Percentiles rank a stretch among this genome's conserved stretches.
phyloP scores from a whole-genome alignment of 1,284 basidiomycete species.

The Naganishia liquefaciens region DNA sequence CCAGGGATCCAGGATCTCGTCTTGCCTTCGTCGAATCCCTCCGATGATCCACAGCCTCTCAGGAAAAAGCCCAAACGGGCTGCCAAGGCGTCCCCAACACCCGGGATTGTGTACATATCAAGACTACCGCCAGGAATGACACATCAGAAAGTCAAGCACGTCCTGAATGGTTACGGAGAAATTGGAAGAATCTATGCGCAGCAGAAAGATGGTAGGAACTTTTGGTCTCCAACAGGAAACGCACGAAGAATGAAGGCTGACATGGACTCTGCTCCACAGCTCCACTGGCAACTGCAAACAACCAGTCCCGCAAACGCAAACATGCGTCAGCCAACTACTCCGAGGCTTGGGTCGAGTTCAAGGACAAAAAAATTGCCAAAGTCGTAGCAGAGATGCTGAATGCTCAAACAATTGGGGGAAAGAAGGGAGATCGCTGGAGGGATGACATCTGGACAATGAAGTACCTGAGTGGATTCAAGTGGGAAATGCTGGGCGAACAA shows the following conservation, averaged over 20 bases:
- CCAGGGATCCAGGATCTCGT: constrained; percentile 22
- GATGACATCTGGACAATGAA: constrained; percentile 99
- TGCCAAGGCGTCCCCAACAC: constrained; percentile 39
- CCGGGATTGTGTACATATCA: constrained; percentile 92
- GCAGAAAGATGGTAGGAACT: constrained; percentile 66
- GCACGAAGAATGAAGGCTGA: neutral
- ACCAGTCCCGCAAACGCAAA: constrained; percentile 26
- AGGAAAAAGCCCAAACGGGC: constrained; percentile 39
- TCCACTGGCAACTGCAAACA: constrained; percentile 24
- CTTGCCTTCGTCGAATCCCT: neutral
- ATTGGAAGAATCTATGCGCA: constrained; percentile 84
- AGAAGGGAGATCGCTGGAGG: constrained; percentile 84
- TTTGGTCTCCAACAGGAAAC: neutral
- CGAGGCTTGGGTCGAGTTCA: constrained; percentile 98
- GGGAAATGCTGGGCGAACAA: constrained; percentile 98
- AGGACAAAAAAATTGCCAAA: constrained; percentile 86
- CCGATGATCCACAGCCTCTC: constrained; percentile 4
- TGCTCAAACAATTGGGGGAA: constrained; percentile 91
- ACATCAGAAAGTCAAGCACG: constrained; percentile 90
- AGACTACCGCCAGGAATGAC: constrained; percentile 99
- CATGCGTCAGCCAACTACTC: constrained; percentile 82
- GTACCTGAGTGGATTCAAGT: constrained; percentile 96
- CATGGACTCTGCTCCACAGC: neutral
- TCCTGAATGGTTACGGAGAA: constrained; percentile 81
- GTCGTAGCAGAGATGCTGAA: constrained; percentile 93